phyloP scores from a whole-genome alignment of 176 grass and related monocot species.

The Cymbopogon citratus region DNA sequence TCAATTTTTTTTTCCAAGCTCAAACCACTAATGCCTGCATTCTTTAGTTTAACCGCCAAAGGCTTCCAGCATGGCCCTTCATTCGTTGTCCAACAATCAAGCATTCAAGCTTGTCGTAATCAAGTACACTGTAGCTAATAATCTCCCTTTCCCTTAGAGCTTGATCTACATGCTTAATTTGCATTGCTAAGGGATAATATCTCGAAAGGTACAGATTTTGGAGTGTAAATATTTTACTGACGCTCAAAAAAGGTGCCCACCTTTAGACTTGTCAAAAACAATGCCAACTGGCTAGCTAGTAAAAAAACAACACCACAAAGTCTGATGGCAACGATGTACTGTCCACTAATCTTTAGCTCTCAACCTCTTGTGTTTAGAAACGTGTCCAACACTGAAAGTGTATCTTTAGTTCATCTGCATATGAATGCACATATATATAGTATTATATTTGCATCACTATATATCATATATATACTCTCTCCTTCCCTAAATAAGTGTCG shows the following conservation, averaged over 20 bases:
- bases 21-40: not conserved
- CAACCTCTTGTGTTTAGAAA: conserved; percentile 34
- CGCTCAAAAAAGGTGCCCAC: conserved; percentile 23
- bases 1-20: not conserved
- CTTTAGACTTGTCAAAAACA: conserved; percentile 22
- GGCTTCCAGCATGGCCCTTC: not conserved
- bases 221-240: not conserved
- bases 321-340: not conserved
- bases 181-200: not conserved
- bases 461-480: too few relatives aligned
- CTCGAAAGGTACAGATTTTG: not conserved
- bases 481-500: too few relatives aligned
- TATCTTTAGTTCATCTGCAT: conserved; percentile 7
- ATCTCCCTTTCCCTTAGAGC: not conserved
- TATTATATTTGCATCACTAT: not conserved
- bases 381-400: conserved; percentile 30
- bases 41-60: not conserved
- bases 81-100: not conserved
- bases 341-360: conserved; percentile 16
- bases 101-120: not conserved
- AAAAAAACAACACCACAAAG: conserved; percentile 4
- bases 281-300: not conserved
- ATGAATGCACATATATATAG: not conserved
- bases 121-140: not conserved
- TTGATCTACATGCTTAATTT: not conserved